Conservation (phyloP, 805 yeast genomes). For the Yarrowia divulgata region DNA sequence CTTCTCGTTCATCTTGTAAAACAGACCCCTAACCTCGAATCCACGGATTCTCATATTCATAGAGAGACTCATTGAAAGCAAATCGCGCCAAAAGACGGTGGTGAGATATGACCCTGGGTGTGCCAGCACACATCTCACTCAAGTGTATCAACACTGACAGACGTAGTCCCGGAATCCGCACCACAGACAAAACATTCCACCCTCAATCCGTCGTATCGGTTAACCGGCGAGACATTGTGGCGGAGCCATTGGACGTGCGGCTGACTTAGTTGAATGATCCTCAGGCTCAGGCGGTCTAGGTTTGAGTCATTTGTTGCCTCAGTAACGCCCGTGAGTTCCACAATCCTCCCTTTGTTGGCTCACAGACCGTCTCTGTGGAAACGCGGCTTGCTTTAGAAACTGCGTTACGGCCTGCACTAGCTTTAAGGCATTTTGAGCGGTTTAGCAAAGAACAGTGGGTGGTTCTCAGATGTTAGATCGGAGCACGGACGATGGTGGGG, state of each 20-base stretch:
- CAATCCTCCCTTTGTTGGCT: neutral
- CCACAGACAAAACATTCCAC: neutral
- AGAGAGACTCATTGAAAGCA: neutral
- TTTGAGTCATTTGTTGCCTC: constrained; percentile 34
- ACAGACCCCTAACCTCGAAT: neutral
- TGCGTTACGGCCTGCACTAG: neutral
- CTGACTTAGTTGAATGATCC: neutral
- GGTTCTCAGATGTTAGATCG: neutral
- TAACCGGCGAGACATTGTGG: neutral
- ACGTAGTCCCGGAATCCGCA: neutral
- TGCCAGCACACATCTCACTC: too few species aligned
- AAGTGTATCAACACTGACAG: too few species aligned
- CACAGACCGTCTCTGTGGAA: neutral
- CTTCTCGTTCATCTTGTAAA: neutral
- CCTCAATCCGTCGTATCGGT: neutral
- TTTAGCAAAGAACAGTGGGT: constrained; percentile 3
- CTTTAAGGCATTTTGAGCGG: constrained; percentile 17
- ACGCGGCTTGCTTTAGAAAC: constrained; percentile 7
- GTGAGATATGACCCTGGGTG: neutral
- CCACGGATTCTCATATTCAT: neutral
- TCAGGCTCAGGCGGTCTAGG: constrained; percentile 15
- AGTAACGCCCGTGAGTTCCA: constrained; percentile 15
- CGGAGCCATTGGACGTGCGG: constrained; percentile 14
- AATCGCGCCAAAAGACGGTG: neutral
- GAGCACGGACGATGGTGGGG: neutral